Evolutionary conservation across 2,329 filamentous ascomycete genomes (phyloP), one percentile per base, ranked within the genome.

Genomic region (Fusarium sp.): DNA sequence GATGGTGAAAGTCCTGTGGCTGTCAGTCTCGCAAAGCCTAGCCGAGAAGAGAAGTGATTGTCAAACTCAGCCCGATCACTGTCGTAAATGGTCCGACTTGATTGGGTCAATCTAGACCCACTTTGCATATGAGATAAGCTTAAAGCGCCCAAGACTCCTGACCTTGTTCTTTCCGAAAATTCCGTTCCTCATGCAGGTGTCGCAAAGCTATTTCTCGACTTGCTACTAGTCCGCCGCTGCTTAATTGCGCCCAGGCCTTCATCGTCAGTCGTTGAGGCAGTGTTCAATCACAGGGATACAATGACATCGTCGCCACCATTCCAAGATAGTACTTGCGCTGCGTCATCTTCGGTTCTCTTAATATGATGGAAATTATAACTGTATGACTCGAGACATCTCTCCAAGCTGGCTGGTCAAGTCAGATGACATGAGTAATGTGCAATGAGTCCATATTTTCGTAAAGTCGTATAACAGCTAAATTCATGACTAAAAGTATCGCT

Each of bases 21-120:
- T 68, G 59, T 14, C 1, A 3, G 21, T 27, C 25, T 66, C 63
- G 65, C 63, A 67, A 68, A 68, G 40, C 14, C 65, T 68, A 54
- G 1, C 65, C 54, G 0, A 12, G 28, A 21, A 3, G 1, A 25
- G 51, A 18, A 32, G 28, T 4, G 43, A 68, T 63, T 21, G 18
- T 14, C 40, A 23, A n/a, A 55, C 65, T 55, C 49, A 68, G 63
- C 59, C 65, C 23, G 30, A 42, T 23, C 34, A 27, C 40, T 47
- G 34, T 42, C 51, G 20, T 11, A 37, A 14, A 30, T n/a, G 7
- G 5, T 43, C 34, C 20, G 11, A 0, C 16, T 25, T 37, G 34
- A 37, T 37, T 12, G 34, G 34, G 51, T 47, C 32, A 64, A 23
- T 40, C 21, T 49, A 25, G 25, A 16, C 4, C 21, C 23, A 27